A percentile compares a stretch with the other conserved stretches of the same genome.
phyloP scores from a whole-genome alignment of 345 rosid genomes.

The Eucalyptus tenuipes region DNA sequence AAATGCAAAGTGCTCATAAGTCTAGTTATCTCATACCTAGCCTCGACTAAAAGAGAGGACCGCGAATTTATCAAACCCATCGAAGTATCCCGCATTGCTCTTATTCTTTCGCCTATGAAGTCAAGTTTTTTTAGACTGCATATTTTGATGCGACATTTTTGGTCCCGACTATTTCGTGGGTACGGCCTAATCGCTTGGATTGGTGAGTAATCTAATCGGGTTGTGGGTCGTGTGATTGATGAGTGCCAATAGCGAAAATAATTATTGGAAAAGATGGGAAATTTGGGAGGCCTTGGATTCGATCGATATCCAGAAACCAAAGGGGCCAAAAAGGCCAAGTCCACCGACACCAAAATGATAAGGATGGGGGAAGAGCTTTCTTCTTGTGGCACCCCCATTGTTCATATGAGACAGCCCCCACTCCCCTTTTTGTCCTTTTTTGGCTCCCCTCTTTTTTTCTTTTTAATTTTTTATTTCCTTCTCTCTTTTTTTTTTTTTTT shows the following conservation, averaged over 20 bases:
- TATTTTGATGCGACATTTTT: background rate
- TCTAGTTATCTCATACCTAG: background rate
- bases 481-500: fast-evolving
- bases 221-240: background rate
- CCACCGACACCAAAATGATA: background rate
- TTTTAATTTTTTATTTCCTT: background rate
- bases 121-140: background rate
- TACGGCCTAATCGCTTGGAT: background rate
- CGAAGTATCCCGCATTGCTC: background rate
- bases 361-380: background rate
- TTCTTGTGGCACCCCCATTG: background rate
- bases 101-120: background rate
- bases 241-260: background rate
- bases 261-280: background rate
- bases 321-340: background rate
- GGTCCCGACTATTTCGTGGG: background rate
- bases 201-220: background rate
- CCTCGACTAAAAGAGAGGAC: background rate
- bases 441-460: background rate
- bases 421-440: background rate
- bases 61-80: background rate
- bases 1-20: background rate
- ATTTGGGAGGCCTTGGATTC: background rate
- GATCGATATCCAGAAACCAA: background rate
- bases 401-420: background rate